Conservation (phyloP, 2,329 filamentous ascomycete genomes). For the Fusarium scirpi region DNA sequence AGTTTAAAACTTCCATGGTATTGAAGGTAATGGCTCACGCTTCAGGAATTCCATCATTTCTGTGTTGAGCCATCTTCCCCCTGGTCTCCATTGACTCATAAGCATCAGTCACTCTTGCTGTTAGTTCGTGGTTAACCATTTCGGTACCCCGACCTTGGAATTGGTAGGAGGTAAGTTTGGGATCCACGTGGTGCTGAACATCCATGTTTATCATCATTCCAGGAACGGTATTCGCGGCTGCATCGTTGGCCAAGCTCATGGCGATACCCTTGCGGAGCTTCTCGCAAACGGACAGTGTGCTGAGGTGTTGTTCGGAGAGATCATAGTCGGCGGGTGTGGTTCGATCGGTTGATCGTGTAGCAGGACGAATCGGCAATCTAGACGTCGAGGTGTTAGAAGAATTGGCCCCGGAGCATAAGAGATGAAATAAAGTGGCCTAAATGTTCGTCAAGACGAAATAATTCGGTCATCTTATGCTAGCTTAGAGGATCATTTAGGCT, state of each 20-base stretch:
- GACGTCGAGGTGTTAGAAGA: neutral
- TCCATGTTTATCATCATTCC: slow-evolving; percentile 23
- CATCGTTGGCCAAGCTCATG: slow-evolving; percentile 29
- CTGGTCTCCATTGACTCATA: neutral
- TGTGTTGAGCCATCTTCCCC: slow-evolving; percentile 15
- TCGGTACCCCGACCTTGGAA: neutral
- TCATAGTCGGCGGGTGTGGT: slow-evolving; percentile 8
- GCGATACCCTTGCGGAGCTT: slow-evolving; percentile 40
- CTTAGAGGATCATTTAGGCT: neutral
- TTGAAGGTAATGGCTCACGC: slow-evolving; percentile 9
- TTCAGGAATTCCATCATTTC: neutral
- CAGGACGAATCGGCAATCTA: neutral
- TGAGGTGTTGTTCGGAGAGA: slow-evolving; percentile 26
- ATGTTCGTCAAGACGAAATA: neutral
- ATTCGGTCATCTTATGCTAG: neutral
- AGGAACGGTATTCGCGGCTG: neutral
- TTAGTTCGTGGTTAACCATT: slow-evolving; percentile 13
- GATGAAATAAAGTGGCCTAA: neutral
- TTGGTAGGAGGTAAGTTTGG: slow-evolving; percentile 1
- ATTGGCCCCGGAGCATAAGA: neutral
- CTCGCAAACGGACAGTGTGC: slow-evolving; percentile 26
- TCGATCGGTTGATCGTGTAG: neutral
- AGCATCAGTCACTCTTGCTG: slow-evolving; percentile 2
- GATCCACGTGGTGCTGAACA: slow-evolving; percentile 7
- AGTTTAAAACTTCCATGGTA: neutral